A percentile compares a stretch with the other conserved stretches of the same genome.
Conservation (phyloP, 2,329 filamentous ascomycete species). For the Capronia epimyces region DNA sequence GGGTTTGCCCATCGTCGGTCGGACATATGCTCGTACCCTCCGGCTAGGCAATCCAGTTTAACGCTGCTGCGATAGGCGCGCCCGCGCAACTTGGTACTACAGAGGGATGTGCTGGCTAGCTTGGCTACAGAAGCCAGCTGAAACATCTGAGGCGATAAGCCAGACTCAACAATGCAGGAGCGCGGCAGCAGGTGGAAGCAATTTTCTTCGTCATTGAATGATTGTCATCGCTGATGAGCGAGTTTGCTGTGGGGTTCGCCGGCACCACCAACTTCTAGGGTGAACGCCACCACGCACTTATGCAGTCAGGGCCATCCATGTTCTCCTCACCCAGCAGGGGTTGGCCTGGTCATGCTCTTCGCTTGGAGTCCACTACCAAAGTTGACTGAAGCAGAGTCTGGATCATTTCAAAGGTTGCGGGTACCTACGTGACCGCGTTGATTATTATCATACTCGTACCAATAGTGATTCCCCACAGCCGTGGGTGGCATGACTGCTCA, state of each 20-base stretch:
- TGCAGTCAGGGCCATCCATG: neutral
- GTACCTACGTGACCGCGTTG: neutral
- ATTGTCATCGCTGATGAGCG: neutral
- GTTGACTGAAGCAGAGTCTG: too few species aligned
- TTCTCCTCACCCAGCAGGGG: neutral
- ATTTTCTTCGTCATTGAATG: neutral
- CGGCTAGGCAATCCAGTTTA: too few species aligned
- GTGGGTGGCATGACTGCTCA: too few species aligned
- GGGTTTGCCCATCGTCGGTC: too few species aligned
- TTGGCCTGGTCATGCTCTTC: neutral
- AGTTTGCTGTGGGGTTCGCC: neutral
- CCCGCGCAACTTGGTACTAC: too few species aligned
- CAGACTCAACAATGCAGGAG: neutral
- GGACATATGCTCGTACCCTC: too few species aligned
- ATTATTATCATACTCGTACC: too few species aligned
- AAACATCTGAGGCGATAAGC: neutral
- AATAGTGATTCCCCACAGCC: too few species aligned
- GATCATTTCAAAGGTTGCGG: too few species aligned
- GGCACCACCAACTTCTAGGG: neutral
- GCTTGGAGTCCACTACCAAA: neutral
- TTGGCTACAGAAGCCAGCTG: neutral
- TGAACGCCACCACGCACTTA: constrained; percentile 10
- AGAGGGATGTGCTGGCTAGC: neutral
- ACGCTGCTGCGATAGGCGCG: too few species aligned
- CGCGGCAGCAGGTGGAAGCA: neutral